Percentiles rank a stretch among this genome's conserved stretches.
Evolutionary conservation across 164 flowering plant species (phyloP).

Genomic region (Litsea cubeba): DNA sequence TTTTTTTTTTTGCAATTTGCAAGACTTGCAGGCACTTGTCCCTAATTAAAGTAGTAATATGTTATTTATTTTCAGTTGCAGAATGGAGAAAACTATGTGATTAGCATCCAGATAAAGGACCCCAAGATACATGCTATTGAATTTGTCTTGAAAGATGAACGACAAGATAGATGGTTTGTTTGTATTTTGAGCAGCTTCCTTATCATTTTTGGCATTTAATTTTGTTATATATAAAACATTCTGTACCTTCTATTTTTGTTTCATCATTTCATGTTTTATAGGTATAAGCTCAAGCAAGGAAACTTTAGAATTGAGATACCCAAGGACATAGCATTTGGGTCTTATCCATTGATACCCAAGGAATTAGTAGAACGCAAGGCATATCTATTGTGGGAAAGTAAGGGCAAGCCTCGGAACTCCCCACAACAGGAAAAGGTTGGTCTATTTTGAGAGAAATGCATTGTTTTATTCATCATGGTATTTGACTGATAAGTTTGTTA

Average conservation of each 20-base stretch:
- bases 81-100: slow-evolving; percentile 23
- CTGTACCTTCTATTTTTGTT: background rate
- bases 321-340: slow-evolving; percentile 11
- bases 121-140: slow-evolving; percentile 35
- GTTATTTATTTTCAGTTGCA: slow-evolving; percentile 14
- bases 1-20: no score
- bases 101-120: slow-evolving; percentile 33
- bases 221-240: background rate
- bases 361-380: slow-evolving; percentile 35
- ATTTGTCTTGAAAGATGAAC: slow-evolving; percentile 39
- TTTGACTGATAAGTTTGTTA: background rate
- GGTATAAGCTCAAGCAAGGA: slow-evolving; percentile 31
- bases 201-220: background rate
- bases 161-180: slow-evolving; percentile 34
- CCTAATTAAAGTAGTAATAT: background rate
- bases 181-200: slow-evolving; percentile 3
- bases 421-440: slow-evolving; percentile 33
- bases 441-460: background rate
- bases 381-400: slow-evolving; percentile 35
- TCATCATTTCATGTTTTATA: slow-evolving; percentile 10
- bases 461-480: background rate
- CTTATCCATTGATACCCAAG: slow-evolving; percentile 26
- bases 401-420: slow-evolving; percentile 35
- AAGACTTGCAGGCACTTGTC: background rate
- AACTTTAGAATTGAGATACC: slow-evolving; percentile 41